These are phyloP conservation scores for Debaryomyces castellii DNA, from an alignment of 805 yeast genomes.

Conservation along the genomic window DNA sequence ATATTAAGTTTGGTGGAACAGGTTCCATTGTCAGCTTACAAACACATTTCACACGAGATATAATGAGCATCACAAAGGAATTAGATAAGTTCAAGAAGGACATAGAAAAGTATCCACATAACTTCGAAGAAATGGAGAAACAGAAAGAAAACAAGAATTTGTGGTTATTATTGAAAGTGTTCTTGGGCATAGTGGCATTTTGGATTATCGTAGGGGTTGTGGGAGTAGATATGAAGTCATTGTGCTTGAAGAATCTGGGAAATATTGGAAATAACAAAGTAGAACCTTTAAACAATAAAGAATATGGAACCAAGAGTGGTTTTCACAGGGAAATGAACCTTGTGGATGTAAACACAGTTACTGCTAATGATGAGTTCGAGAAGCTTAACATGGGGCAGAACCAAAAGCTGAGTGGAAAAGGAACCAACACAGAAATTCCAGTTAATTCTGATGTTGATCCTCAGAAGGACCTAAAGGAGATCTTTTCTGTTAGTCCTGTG, in stretches of 20 bases:
- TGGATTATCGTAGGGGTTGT: background rate
- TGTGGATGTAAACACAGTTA: background rate
- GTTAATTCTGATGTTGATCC: slow-evolving; percentile 10
- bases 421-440: background rate
- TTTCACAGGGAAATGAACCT: background rate
- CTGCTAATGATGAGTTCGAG: background rate
- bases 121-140: background rate
- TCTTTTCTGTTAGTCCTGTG: slow-evolving; percentile 29
- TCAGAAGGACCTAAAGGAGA: slow-evolving; percentile 28
- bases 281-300: background rate
- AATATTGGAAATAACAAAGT: background rate
- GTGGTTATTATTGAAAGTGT: background rate
- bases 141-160: background rate
- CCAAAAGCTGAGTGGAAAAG: background rate
- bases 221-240: background rate
- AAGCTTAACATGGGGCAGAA: background rate
- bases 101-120: background rate
- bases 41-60: no score
- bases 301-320: background rate
- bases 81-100: background rate
- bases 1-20: background rate
- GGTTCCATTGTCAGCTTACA: background rate
- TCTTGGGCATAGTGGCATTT: background rate
- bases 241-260: background rate
- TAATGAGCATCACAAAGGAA: background rate